Percentiles rank a stretch among this genome's conserved stretches.
Evolutionary conservation across 192 early-diverging fungal genomes (phyloP).

Genomic region (Jimgerdemannia flammicorona): DNA sequence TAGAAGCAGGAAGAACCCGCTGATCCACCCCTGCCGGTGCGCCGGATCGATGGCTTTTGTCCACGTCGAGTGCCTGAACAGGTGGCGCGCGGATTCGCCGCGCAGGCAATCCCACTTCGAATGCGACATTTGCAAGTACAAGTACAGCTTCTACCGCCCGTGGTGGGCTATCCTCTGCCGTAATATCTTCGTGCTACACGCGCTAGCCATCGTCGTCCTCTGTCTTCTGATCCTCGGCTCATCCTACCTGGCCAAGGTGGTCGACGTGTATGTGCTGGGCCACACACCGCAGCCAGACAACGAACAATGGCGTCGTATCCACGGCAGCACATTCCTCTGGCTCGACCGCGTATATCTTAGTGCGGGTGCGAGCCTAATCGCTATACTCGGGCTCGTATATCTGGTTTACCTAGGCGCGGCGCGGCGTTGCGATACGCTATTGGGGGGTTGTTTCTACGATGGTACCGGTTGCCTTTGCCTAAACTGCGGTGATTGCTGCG

Average conservation of each 20-base stretch:
- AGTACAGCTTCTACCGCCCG: not conserved
- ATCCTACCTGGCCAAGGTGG: not conserved
- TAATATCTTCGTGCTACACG: not conserved
- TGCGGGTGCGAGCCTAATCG: not conserved
- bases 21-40: conserved; percentile 1
- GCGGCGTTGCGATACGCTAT: not conserved
- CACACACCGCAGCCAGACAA: not conserved
- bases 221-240: not conserved
- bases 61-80: not conserved
- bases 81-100: not conserved
- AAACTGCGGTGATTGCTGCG: not conserved
- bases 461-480: not conserved
- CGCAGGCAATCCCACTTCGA: not conserved
- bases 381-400: not conserved
- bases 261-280: not conserved
- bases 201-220: not conserved
- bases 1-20: not conserved
- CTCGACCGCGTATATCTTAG: not conserved
- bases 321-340: not conserved
- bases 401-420: not conserved
- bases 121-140: not conserved
- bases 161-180: not conserved
- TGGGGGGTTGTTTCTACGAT: not conserved
- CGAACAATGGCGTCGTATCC: not conserved
- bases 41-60: not conserved